Percentiles rank a stretch among this genome's conserved stretches.
phyloP scores from a whole-genome alignment of 176 grass and related monocot species.

The Musa troglodytarum region DNA sequence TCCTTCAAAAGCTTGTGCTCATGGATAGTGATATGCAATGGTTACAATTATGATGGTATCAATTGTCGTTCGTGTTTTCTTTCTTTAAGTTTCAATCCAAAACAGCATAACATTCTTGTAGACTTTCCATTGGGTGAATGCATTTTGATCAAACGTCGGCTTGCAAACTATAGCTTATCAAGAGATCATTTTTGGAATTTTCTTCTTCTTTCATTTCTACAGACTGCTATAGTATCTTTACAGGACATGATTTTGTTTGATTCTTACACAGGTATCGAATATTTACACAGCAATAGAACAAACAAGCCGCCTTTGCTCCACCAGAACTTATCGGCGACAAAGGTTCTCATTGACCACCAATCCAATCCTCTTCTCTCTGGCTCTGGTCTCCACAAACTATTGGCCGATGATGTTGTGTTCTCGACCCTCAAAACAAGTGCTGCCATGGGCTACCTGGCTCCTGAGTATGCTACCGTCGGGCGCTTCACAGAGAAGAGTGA shows the following conservation, averaged over 20 bases:
- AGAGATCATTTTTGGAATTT: not conserved
- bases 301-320: conserved; percentile 65
- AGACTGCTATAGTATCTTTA: conserved; percentile 7
- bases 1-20: too few species aligned
- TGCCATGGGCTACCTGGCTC: conserved; percentile 93
- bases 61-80: too few species aligned
- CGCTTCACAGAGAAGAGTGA: conserved; percentile 86
- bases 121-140: too few species aligned
- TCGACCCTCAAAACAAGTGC: conserved; percentile 76
- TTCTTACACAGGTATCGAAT: conserved; percentile 56
- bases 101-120: too few species aligned
- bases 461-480: conserved; percentile 69
- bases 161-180: not conserved
- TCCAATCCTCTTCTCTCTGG: conserved; percentile 66
- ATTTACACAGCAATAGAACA: conserved; percentile 50
- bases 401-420: conserved; percentile 77
- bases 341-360: conserved; percentile 57
- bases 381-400: conserved; percentile 67
- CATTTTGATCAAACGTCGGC: too few species aligned
- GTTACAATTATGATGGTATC: not conserved
- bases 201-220: not conserved
- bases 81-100: too few species aligned
- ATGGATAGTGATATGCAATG: too few species aligned
- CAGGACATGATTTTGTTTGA: conserved; percentile 25
- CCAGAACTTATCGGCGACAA: conserved; percentile 74